Evolutionary conservation across 1,284 basidiomycete species (phyloP).

Genomic region (Ganoderma resinaceum): DNA sequence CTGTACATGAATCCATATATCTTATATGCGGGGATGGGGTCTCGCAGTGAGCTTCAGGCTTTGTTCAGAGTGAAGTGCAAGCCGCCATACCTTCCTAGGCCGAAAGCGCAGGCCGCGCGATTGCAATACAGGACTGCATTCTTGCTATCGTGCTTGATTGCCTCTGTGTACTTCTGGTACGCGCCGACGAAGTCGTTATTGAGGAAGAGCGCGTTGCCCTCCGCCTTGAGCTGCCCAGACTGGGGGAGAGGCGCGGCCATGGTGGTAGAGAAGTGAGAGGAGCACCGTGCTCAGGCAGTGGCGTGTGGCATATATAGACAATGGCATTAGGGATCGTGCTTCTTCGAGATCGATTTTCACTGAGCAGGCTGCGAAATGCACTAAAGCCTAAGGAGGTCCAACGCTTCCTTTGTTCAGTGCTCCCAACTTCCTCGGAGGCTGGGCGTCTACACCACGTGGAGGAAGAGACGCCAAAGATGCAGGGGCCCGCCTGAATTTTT

Average conservation of each 20-base stretch:
- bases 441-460: not conserved
- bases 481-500: slow-evolving; percentile 2
- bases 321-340: not conserved
- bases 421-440: not conserved
- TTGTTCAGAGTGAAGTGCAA: not conserved
- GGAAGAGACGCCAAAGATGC: not conserved
- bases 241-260: slow-evolving; percentile 14
- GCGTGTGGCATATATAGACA: not conserved
- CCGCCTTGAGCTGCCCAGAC: slow-evolving; percentile 40
- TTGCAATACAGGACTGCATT: slow-evolving; percentile 47
- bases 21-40: slow-evolving; percentile 1
- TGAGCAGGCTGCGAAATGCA: not conserved
- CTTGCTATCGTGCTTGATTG: slow-evolving; percentile 39
- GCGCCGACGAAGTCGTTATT: slow-evolving; percentile 42
- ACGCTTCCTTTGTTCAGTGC: not conserved
- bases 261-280: not conserved
- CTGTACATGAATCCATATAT: slow-evolving; percentile 23
- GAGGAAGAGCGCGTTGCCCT: slow-evolving; percentile 45
- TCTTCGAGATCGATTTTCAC: not conserved
- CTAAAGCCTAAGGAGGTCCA: not conserved
- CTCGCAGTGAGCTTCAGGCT: not conserved
- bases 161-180: slow-evolving; percentile 43
- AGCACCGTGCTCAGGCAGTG: not conserved
- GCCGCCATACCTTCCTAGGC: slow-evolving; percentile 29
- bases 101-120: slow-evolving; percentile 44